Conservation (phyloP, 2,329 filamentous ascomycete genomes). For the Fusarium illudens region DNA sequence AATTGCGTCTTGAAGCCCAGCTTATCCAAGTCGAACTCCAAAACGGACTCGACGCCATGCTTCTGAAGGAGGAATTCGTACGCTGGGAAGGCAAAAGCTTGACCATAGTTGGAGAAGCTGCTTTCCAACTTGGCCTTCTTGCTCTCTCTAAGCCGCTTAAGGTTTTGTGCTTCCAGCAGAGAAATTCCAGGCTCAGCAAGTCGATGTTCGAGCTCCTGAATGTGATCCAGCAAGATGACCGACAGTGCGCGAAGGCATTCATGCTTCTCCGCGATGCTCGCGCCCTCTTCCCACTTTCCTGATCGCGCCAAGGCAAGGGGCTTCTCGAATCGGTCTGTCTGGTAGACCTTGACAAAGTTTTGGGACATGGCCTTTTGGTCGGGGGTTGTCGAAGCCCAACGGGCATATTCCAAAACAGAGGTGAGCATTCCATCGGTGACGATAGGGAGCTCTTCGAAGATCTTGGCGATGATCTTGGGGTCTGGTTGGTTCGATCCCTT, state of each 20-base stretch:
- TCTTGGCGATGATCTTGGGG: constrained; percentile 53
- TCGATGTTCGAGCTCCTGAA: constrained; percentile 50
- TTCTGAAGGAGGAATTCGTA: constrained; percentile 80
- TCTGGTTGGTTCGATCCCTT: constrained; percentile 50
- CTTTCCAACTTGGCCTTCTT: constrained; percentile 58
- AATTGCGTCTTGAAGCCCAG: constrained; percentile 78
- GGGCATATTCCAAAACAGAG: constrained; percentile 61
- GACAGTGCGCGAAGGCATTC: constrained; percentile 64
- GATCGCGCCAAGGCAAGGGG: constrained; percentile 62
- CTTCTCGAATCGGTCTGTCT: constrained; percentile 60
- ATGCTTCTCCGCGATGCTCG: constrained; percentile 67
- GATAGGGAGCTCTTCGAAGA: constrained; percentile 58
- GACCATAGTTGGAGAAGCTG: constrained; percentile 70
- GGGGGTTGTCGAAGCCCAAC: constrained; percentile 58
- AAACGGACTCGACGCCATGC: constrained; percentile 71
- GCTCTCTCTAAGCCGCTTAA: constrained; percentile 49
- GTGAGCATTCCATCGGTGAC: constrained; percentile 65
- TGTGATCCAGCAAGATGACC: constrained; percentile 63
- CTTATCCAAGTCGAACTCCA: constrained; percentile 76
- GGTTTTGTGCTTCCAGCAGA: constrained; percentile 39
- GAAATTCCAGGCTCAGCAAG: constrained; percentile 42
- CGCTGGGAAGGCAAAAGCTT: constrained; percentile 76
- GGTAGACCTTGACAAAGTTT: constrained; percentile 58
- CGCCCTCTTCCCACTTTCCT: constrained; percentile 65
- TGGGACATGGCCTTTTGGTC: constrained; percentile 55